Conservation (phyloP, 2,329 filamentous ascomycete genomes). For the Phyllosticta citribraziliensis region DNA sequence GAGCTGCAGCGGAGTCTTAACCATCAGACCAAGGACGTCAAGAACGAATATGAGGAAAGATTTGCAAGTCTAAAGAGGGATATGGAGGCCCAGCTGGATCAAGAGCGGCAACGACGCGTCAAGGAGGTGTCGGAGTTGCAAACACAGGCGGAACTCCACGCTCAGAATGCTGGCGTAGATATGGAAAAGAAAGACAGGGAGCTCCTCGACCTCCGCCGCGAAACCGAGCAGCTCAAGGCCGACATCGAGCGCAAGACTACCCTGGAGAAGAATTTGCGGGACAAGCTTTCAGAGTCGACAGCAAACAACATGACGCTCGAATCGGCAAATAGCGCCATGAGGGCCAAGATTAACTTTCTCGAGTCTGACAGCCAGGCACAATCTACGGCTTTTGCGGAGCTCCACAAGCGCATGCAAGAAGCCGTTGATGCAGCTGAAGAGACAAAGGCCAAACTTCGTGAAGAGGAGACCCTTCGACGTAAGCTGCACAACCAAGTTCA, state of each 20-base stretch:
- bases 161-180: constrained; percentile 38
- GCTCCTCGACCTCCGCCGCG: constrained; percentile 36
- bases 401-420: constrained; percentile 71
- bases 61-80: constrained; percentile 54
- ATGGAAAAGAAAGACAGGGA: constrained; percentile 47
- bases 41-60: constrained; percentile 57
- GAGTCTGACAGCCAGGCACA: constrained; percentile 86
- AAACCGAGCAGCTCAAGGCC: constrained; percentile 39
- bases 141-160: constrained; percentile 39
- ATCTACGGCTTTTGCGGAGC: constrained; percentile 71
- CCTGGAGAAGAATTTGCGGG: constrained; percentile 48
- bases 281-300: constrained; percentile 36
- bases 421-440: constrained; percentile 60
- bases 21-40: constrained; percentile 48
- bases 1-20: constrained; percentile 33
- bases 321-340: constrained; percentile 62
- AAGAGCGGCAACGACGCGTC: constrained; percentile 48
- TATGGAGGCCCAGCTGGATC: constrained; percentile 56
- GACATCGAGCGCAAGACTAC: constrained; percentile 49
- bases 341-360: constrained; percentile 77
- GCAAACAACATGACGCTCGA: constrained; percentile 50
- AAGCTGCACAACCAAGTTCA: constrained; percentile 97
- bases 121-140: constrained; percentile 59
- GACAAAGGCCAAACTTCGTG: constrained; percentile 72
- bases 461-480: constrained; percentile 80